Conservation (phyloP, 805 yeast species). For the Ogataea siamensis region DNA sequence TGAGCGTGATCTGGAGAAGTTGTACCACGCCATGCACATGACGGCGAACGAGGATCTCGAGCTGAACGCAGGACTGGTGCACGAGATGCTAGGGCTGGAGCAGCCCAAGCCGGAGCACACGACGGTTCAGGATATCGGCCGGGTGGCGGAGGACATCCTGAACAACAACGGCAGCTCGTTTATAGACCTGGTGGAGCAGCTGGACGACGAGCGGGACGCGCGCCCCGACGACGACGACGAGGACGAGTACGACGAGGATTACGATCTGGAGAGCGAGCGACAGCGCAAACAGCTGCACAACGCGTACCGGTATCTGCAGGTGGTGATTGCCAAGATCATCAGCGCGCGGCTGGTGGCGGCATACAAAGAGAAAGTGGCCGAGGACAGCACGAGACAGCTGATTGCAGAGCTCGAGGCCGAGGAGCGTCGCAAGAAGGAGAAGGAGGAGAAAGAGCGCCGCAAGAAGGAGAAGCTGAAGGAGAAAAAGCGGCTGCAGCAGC, state of each 20-base stretch:
- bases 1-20: slow-evolving; percentile 71
- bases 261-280: slow-evolving; percentile 32
- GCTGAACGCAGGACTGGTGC: slow-evolving; percentile 27
- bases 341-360: slow-evolving; percentile 72
- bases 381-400: slow-evolving; percentile 61
- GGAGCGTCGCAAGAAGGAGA: slow-evolving; percentile 59
- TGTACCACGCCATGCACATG: slow-evolving; percentile 48
- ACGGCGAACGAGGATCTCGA: slow-evolving; percentile 31
- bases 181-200: slow-evolving; percentile 73
- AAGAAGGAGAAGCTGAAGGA: slow-evolving; percentile 71
- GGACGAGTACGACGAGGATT: slow-evolving; percentile 23
- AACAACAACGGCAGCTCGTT: slow-evolving; percentile 76
- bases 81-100: slow-evolving; percentile 26
- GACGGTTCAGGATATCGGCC: slow-evolving; percentile 16
- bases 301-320: slow-evolving; percentile 74
- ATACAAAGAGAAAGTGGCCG: slow-evolving; percentile 77
- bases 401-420: slow-evolving; percentile 71
- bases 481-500: slow-evolving; percentile 60
- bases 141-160: slow-evolving; percentile 77
- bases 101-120: slow-evolving; percentile 6
- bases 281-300: slow-evolving; percentile 65
- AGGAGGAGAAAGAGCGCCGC: slow-evolving; percentile 61
- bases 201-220: slow-evolving; percentile 53
- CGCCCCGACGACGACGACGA: slow-evolving; percentile 25
- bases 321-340: slow-evolving; percentile 75